Conservation (phyloP, 2,329 filamentous ascomycete species). For the Colletotrichum lentis region DNA sequence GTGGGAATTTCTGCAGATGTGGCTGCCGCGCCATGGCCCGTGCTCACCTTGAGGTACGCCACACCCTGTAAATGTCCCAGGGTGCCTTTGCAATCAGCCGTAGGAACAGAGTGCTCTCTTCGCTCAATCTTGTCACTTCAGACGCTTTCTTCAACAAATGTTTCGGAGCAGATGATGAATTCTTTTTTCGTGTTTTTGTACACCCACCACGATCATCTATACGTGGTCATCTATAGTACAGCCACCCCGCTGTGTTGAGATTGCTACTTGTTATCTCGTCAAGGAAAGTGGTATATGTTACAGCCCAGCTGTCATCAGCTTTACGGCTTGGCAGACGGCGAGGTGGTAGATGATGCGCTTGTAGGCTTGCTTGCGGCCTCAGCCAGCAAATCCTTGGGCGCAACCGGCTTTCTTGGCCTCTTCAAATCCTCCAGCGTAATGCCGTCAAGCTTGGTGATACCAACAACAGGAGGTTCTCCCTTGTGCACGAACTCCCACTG, state of each 20-base stretch:
- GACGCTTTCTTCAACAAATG: neutral
- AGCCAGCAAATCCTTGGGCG: conserved; percentile 52
- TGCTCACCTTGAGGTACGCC: conserved; percentile 16
- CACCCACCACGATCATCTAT: neutral
- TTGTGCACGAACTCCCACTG: conserved; percentile 94
- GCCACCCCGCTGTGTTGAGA: conserved; percentile 19
- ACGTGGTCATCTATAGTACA: conserved; percentile 33
- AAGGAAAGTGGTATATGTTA: conserved; percentile 17
- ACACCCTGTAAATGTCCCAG: neutral
- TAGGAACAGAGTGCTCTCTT: neutral
- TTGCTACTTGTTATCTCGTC: neutral
- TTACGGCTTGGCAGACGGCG: conserved; percentile 45
- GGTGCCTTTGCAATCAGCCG: conserved; percentile 2
- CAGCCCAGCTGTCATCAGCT: conserved; percentile 7
- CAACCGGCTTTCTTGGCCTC: conserved; percentile 75
- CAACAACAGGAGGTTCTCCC: conserved; percentile 88
- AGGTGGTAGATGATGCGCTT: conserved; percentile 46
- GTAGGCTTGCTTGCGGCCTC: conserved; percentile 47
- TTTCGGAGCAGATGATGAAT: neutral
- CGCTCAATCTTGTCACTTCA: neutral
- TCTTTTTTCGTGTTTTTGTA: conserved; percentile 6
- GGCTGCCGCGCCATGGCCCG: conserved; percentile 38
- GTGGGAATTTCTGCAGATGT: conserved; percentile 41
- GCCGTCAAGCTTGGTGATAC: conserved; percentile 88
- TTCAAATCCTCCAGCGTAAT: conserved; percentile 85